phyloP scores from a whole-genome alignment of 2,329 filamentous ascomycete genomes.

The Colletotrichum costaricense region DNA sequence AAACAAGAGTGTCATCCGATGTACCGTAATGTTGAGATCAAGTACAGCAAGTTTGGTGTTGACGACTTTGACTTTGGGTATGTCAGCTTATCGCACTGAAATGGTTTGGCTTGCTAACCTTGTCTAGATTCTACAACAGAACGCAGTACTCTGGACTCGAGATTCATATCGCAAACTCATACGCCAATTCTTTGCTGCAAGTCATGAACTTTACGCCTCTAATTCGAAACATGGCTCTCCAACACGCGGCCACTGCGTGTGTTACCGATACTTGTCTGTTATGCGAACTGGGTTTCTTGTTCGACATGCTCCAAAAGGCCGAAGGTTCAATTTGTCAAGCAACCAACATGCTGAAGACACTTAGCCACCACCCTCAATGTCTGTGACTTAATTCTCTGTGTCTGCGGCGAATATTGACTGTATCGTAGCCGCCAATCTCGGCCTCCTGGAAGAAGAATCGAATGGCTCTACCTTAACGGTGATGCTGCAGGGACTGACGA shows the following conservation, averaged over 20 bases:
- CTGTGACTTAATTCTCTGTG: constrained; percentile 37
- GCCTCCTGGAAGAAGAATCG: constrained; percentile 86
- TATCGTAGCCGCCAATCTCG: constrained; percentile 72
- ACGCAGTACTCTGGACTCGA: constrained; percentile 92
- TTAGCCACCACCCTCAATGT: constrained; percentile 85
- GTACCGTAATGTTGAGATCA: constrained; percentile 96
- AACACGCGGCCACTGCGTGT: constrained; percentile 89
- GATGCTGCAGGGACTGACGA: constrained; percentile 87
- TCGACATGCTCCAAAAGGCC: constrained; percentile 98
- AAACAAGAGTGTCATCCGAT: constrained; percentile 87
- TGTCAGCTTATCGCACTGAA: constrained; percentile 42
- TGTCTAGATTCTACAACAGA: constrained; percentile 87
- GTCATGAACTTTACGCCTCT: constrained; percentile 91
- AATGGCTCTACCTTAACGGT: constrained; percentile 78
- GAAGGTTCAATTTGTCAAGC: constrained; percentile 95
- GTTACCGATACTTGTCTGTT: constrained; percentile 85
- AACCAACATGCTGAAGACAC: constrained; percentile 91
- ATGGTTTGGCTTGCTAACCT: constrained; percentile 34
- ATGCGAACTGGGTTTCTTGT: constrained; percentile 94
- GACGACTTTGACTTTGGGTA: constrained; percentile 98
- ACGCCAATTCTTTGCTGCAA: constrained; percentile 92
- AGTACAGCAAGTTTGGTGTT: constrained; percentile 99
- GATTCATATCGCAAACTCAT: constrained; percentile 96
- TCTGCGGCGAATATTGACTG: constrained; percentile 37
- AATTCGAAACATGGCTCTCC: constrained; percentile 86